phyloP scores from a whole-genome alignment of 2,329 filamentous ascomycete species.

The Diaporthe ilicicola region DNA sequence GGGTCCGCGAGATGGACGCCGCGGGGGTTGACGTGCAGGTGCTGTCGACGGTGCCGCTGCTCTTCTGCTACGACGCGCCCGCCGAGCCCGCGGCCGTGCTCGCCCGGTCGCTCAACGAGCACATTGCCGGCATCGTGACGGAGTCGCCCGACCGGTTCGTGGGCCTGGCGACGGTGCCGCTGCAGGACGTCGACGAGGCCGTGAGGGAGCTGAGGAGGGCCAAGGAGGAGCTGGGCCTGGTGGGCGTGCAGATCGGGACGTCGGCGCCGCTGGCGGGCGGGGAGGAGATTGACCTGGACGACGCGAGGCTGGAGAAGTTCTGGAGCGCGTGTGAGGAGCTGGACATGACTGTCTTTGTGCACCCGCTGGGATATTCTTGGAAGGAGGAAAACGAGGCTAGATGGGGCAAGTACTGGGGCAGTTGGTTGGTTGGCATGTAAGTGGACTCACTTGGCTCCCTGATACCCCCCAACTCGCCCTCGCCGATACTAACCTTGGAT shows the following conservation, averaged over 20 bases:
- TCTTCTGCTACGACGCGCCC: conserved; percentile 48
- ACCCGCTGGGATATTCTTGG: conserved; percentile 46
- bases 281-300: conserved; percentile 43
- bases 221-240: conserved; percentile 38
- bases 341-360: conserved; percentile 45
- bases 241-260: conserved; percentile 46
- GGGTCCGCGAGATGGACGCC: conserved; percentile 45
- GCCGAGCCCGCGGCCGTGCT: conserved; percentile 40
- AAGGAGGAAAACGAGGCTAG: conserved; percentile 42
- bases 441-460: neutral
- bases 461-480: neutral
- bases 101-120: conserved; percentile 44
- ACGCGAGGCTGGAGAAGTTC: conserved; percentile 41
- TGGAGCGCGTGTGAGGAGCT: conserved; percentile 45
- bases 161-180: conserved; percentile 44
- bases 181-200: conserved; percentile 42
- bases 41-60: conserved; percentile 46
- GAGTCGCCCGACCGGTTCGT: conserved; percentile 42
- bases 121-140: conserved; percentile 40
- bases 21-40: conserved; percentile 47
- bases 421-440: conserved; percentile 47
- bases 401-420: conserved; percentile 45
- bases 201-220: conserved; percentile 42
- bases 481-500: neutral
- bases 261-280: conserved; percentile 37